Evolutionary conservation across 495 filamentous ascomycete species (phyloP), one percentile per base, ranked within the genome.

Genomic region (Acidomyces sp.): DNA sequence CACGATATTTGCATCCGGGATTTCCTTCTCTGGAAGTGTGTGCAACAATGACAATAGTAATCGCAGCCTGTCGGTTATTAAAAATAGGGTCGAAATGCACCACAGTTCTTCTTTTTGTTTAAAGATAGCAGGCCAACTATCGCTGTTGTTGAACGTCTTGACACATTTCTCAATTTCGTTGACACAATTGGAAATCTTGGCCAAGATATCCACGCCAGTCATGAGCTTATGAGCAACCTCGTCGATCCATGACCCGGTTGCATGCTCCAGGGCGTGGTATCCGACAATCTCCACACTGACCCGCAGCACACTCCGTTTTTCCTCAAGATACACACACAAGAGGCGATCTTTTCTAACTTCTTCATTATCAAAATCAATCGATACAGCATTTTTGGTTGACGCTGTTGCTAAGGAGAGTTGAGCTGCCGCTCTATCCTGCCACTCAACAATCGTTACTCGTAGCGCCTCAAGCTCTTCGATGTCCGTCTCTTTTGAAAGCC

Each of bases 401-500:
- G 77, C 76, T 26, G 81, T 73, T 6, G 71, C 72, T 13, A 69
- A 63, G 23, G 75, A 65, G 16, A 93, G 70, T 42, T 82, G 76
- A 33, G 62, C 59, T 2, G 71, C 62, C 16, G 83, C 65, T 24
- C 85, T 71, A 24, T 66, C 69, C 56, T 94, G 87, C 72, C 79
- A 85, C 70, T 97, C 90, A 16, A 88, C 56, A 18, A 92, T 62
- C 6, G 75, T 74, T 28, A 93, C 71, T 33, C 92, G 71, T 38
- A 97, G 69, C 31, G 90, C 86, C 5, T 75, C 70, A 15, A 92
- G 65, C 61, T 94, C 81, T 59, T 90, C 80, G 43, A 95, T 76
- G 11, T 70, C 68, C 10, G 77, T 73, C 44, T 72, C 70, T 41
- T 80, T 69, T 55, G 81, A 86, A 36, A 97, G 65, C 84, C 86